Evolutionary conservation across 345 rosid genomes (phyloP), one percentile per base, ranked within the genome.

Genomic region (Gossypium australe): DNA sequence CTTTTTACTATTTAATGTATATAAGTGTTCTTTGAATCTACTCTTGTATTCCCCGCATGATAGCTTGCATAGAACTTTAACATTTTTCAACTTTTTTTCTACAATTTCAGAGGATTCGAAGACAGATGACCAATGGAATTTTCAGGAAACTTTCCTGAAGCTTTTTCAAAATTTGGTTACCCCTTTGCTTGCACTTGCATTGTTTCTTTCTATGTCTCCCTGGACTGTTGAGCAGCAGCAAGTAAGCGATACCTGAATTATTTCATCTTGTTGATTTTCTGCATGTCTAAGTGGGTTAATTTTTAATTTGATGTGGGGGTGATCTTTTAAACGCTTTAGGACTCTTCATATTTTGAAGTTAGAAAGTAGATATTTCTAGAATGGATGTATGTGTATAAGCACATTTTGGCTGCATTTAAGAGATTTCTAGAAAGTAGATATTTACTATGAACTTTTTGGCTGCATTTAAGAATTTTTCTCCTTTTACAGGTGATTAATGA

Each of bases 41-140:
- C 73, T 16, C 20, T 29, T 3, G 27, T 12, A 41, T 20, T 71
- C 18, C 64, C 73, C 34, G 52, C 27, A 45, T 67, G 47, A 59
- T 72, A 20, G 49, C 47, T 25, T 64, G 57, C 11, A 29, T 18
- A 27, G 44, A 51, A 29, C 13, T 41, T 71, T 20, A 11, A 43
- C 29, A 7, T 1, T 43, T 41, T n/a, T 55, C 18, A 2, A 1
- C 16, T n/a, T 67, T 56, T 63, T 72, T 72, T 79, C 76, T 71
- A 66, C 59, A 66, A 78, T 85, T 78, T 79, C 90, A 91, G 98
- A 91, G 70, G 87, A 92, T 20, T 87, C 97, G 2, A 87, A 90
- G 2, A 76, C 91, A 43, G 89, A 80, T 25, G 95, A 86, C 45
- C 81, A 80, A 0, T 82, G 83, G 74, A 87, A 79, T 77, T 64